phyloP scores from a whole-genome alignment of 352 stramenopile genomes.

The Pilasporangium apinafurcum region DNA sequence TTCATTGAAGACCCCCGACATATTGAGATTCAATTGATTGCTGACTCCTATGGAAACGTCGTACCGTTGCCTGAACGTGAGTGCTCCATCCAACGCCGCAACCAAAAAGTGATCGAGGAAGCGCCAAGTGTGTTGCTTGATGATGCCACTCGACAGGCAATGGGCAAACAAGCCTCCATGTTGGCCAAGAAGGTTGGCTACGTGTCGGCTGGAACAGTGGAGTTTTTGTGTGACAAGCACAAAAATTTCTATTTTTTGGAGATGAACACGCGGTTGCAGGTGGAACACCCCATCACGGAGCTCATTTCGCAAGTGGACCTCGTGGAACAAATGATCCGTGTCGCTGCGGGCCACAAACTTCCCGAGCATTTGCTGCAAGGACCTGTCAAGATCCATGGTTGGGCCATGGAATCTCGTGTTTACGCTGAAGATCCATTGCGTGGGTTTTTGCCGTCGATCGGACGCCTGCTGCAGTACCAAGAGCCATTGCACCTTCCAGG shows the following conservation, averaged over 20 bases:
- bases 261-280: slow-evolving; percentile 95
- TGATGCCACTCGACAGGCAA: slow-evolving; percentile 76
- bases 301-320: slow-evolving; percentile 91
- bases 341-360: slow-evolving; percentile 89
- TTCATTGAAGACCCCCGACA: slow-evolving; percentile 96
- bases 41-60: slow-evolving; percentile 87
- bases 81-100: slow-evolving; percentile 95
- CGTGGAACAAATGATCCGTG: slow-evolving; percentile 94
- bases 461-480: slow-evolving; percentile 90
- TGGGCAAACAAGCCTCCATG: slow-evolving; percentile 85
- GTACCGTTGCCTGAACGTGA: slow-evolving; percentile 93
- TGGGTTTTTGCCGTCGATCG: slow-evolving; percentile 93
- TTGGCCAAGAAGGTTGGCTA: slow-evolving; percentile 93
- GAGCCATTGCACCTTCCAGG: slow-evolving; percentile 74
- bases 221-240: slow-evolving; percentile 95
- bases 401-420: slow-evolving; percentile 92
- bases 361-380: slow-evolving; percentile 73
- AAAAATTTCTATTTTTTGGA: slow-evolving; percentile 99
- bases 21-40: slow-evolving; percentile 98
- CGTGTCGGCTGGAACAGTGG: slow-evolving; percentile 92
- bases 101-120: slow-evolving; percentile 98
- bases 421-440: slow-evolving; percentile 96
- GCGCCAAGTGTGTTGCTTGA: slow-evolving; percentile 87
- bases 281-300: slow-evolving; percentile 97
- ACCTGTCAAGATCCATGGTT: slow-evolving; percentile 53